Percentiles rank a stretch among this genome's conserved stretches.
Evolutionary conservation across 2,329 filamentous ascomycete species (phyloP).

Genomic region (Microthyrium microscopicum): DNA sequence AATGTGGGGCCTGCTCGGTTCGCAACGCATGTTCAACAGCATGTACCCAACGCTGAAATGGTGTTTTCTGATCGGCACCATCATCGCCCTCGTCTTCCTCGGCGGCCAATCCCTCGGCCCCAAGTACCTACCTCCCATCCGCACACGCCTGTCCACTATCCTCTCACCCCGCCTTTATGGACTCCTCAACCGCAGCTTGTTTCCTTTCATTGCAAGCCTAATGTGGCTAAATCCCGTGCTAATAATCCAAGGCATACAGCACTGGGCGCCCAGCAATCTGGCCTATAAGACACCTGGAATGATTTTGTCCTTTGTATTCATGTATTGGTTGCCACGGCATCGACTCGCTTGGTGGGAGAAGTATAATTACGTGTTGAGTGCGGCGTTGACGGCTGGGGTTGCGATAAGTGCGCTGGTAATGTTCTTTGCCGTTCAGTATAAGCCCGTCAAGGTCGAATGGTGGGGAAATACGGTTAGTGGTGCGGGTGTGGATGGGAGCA

Average conservation of each 20-base stretch:
- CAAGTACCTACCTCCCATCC: conserved; percentile 47
- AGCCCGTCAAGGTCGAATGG: too few relatives aligned
- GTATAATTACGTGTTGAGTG: conserved; percentile 10
- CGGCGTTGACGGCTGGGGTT: conserved; percentile 13
- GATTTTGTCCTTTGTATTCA: conserved; percentile 14
- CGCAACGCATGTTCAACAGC: conserved; percentile 50
- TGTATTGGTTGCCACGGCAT: conserved; percentile 11
- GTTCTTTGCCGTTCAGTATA: too few relatives aligned
- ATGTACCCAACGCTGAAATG: conserved; percentile 50
- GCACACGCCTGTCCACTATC: conserved; percentile 47
- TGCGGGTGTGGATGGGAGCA: background rate
- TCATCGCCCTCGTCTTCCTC: conserved; percentile 41
- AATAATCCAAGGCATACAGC: conserved; percentile 41
- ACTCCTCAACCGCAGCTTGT: too few relatives aligned
- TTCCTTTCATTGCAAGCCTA: too few relatives aligned
- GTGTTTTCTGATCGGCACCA: conserved; percentile 55
- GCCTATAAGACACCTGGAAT: conserved; percentile 13
- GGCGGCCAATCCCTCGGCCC: conserved; percentile 44
- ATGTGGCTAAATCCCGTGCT: too few relatives aligned
- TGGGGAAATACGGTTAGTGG: conserved; percentile 2
- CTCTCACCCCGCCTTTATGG: too few relatives aligned
- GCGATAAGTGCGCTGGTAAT: conserved; percentile 13
- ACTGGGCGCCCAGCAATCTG: conserved; percentile 34
- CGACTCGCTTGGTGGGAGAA: conserved; percentile 14
- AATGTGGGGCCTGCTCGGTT: conserved; percentile 51